Conservation (phyloP, 306 rosid genomes). For the Castanospermum australe region DNA sequence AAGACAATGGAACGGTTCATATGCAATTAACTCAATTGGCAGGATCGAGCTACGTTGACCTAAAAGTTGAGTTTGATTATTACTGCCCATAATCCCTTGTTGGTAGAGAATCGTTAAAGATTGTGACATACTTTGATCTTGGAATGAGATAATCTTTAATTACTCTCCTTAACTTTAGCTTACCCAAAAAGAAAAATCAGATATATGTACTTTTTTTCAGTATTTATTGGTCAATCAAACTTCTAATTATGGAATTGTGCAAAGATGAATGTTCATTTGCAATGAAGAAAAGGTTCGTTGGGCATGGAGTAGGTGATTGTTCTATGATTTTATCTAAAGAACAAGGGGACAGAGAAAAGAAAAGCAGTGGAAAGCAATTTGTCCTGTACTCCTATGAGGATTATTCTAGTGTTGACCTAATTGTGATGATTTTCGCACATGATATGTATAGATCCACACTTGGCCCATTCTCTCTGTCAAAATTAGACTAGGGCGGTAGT, state of each 20-base stretch:
- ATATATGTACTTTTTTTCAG: background rate
- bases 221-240: background rate
- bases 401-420: conserved; percentile 13
- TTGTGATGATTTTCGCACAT: conserved; percentile 8
- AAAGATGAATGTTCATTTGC: background rate
- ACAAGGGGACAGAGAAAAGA: background rate
- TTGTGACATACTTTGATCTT: too few relatives aligned
- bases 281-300: background rate
- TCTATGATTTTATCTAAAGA: background rate
- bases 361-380: background rate
- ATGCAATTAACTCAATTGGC: too few relatives aligned
- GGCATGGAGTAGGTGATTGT: conserved; percentile 15
- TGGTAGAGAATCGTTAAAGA: too few relatives aligned
- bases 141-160: too few relatives aligned
- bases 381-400: background rate
- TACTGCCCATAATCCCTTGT: too few relatives aligned
- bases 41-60: too few relatives aligned
- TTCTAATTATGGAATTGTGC: background rate
- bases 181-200: too few relatives aligned
- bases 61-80: too few relatives aligned
- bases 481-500: background rate
- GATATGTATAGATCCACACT: background rate
- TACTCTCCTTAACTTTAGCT: too few relatives aligned
- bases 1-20: background rate
- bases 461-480: conserved; percentile 22